Percentiles rank a stretch among this genome's conserved stretches.
Evolutionary conservation across 495 filamentous ascomycete genomes (phyloP).

Genomic region (Aspergillus olivimuriae): DNA sequence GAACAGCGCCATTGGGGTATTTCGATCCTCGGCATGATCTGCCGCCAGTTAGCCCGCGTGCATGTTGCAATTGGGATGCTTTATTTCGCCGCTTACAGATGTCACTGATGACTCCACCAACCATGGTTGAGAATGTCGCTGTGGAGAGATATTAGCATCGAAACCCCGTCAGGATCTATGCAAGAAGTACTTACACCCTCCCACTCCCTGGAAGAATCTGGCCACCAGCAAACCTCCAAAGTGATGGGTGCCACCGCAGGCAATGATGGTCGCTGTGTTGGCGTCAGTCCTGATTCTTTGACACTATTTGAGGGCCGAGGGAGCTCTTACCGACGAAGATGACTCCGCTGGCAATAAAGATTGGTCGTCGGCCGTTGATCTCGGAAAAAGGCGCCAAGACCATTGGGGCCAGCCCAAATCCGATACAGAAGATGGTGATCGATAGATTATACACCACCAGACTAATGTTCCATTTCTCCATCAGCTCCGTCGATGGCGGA

Average conservation of each 20-base stretch:
- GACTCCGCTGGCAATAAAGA: conserved; percentile 69
- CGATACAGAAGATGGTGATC: conserved; percentile 75
- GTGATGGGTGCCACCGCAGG: conserved; percentile 66
- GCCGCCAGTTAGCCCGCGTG: too few relatives aligned
- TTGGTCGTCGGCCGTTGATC: conserved; percentile 74
- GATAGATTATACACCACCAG: conserved; percentile 63
- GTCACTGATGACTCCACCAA: conserved; percentile 86
- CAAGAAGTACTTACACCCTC: conserved; percentile 50
- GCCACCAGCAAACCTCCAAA: conserved; percentile 71
- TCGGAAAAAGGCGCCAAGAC: conserved; percentile 85
- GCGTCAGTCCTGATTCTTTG: conserved; percentile 4
- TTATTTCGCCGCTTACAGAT: too few relatives aligned
- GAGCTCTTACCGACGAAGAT: conserved; percentile 49
- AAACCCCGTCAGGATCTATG: too few relatives aligned
- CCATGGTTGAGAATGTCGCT: conserved; percentile 83
- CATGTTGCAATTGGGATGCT: too few relatives aligned
- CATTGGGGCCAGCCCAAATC: conserved; percentile 86
- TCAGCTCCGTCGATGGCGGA: conserved; percentile 57
- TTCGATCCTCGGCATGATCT: conserved; percentile 69
- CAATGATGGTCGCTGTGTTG: conserved; percentile 55
- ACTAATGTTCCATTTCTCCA: conserved; percentile 54
- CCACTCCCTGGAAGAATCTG: conserved; percentile 70
- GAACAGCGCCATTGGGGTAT: conserved; percentile 88
- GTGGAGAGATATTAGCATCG: neutral
- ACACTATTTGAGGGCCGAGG: too few relatives aligned